Percentiles rank a stretch among this genome's conserved stretches.
These are phyloP conservation scores for Quercus dentata DNA, from an alignment of 306 rosid genomes.

Conservation along the genomic window DNA sequence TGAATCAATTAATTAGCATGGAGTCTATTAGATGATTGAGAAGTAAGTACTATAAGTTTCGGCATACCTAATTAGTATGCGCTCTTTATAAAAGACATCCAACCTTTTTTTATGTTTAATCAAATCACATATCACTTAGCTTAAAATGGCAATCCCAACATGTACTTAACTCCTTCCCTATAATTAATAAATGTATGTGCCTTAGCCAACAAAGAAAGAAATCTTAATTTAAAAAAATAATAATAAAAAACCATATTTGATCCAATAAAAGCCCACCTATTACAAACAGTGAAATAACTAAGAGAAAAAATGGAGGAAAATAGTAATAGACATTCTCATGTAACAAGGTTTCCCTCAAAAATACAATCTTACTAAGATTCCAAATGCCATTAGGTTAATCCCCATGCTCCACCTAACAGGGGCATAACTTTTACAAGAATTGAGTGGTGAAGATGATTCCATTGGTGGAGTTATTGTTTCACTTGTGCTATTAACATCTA, in stretches of 20 bases:
- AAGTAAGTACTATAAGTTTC: no score
- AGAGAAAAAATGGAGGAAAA: background rate
- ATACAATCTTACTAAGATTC: background rate
- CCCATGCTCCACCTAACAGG: constrained; percentile 7
- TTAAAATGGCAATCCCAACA: no score
- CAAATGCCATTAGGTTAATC: background rate
- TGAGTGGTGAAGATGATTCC: background rate
- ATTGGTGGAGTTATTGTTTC: constrained; percentile 11
- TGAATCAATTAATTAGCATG: no score
- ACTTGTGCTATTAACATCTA: constrained; percentile 7
- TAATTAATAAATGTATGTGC: background rate
- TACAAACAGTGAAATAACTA: background rate
- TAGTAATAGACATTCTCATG: background rate
- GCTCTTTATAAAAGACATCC: no score
- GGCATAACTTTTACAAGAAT: background rate
- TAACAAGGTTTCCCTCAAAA: background rate
- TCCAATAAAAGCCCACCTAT: background rate
- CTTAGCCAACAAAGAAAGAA: background rate
- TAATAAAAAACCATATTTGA: no score
- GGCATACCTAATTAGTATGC: no score
- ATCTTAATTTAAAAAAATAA: background rate
- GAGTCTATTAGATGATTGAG: no score
- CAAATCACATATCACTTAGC: no score
- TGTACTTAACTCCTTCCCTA: background rate
- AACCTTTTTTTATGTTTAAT: no score